Percentiles rank a stretch among this genome's conserved stretches.
Evolutionary conservation across 257 asterid genomes (phyloP).

Genomic region (Scutellaria minor): DNA sequence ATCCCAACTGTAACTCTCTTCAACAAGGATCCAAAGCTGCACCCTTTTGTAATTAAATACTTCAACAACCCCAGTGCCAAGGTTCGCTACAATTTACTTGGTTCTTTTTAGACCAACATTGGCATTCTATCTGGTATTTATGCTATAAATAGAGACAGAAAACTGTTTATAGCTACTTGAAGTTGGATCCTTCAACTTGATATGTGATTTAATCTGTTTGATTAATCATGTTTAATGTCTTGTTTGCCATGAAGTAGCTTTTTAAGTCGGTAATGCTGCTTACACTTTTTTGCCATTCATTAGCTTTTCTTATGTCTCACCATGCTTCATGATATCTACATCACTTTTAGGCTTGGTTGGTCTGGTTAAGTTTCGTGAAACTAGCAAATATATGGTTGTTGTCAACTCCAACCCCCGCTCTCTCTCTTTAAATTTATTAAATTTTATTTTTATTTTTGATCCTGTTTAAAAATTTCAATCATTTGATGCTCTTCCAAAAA

Average conservation of each 20-base stretch:
- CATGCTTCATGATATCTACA: neutral
- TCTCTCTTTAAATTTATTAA: too few relatives aligned
- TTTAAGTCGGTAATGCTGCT: neutral
- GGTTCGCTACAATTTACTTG: constrained; percentile 47
- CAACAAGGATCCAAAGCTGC: constrained; percentile 81
- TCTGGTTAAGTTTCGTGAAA: neutral
- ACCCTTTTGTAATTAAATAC: constrained; percentile 76
- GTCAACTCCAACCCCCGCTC: neutral
- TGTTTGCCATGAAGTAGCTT: too few relatives aligned
- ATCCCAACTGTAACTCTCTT: constrained; percentile 76
- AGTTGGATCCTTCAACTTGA: constrained; percentile 13
- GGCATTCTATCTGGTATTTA: neutral
- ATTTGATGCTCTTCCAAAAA: constrained; percentile 1
- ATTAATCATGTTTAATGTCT: neutral
- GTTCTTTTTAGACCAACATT: constrained; percentile 13
- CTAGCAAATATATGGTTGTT: constrained; percentile 12
- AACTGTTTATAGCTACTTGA: neutral
- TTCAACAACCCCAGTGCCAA: constrained; percentile 66
- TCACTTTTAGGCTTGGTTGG: constrained; percentile 2
- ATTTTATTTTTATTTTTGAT: neutral
- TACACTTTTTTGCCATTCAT: neutral
- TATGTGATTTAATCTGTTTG: neutral
- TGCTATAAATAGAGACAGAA: neutral
- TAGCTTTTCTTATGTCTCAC: neutral
- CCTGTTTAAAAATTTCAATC: constrained; percentile 15